Evolutionary conservation across 2,329 filamentous ascomycete species (phyloP).

Genomic region (Scytalidium sp.): DNA sequence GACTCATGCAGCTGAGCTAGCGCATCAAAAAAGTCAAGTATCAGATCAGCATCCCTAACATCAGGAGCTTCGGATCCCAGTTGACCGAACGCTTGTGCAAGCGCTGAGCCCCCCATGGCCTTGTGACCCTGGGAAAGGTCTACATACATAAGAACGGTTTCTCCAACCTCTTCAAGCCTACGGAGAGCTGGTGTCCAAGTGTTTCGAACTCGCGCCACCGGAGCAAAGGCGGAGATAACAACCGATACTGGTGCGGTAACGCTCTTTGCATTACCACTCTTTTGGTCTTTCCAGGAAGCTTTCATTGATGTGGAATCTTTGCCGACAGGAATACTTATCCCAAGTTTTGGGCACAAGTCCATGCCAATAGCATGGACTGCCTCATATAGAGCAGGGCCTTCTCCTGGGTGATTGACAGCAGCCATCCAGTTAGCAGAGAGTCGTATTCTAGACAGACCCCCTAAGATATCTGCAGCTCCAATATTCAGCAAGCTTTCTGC

Average conservation of each 20-base stretch:
- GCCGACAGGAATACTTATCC: conserved; percentile 90
- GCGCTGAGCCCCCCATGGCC: conserved; percentile 83
- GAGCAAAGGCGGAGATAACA: conserved; percentile 85
- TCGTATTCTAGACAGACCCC: conserved; percentile 72
- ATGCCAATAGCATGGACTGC: conserved; percentile 91
- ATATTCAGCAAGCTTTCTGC: conserved; percentile 92
- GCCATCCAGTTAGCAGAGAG: conserved; percentile 99
- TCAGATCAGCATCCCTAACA: conserved; percentile 74
- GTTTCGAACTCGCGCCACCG: conserved; percentile 75
- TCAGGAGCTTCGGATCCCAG: conserved; percentile 84
- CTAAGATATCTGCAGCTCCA: conserved; percentile 67
- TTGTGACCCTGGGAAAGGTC: conserved; percentile 80
- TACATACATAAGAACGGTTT: conserved; percentile 85
- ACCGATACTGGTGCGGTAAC: conserved; percentile 91
- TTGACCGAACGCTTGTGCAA: conserved; percentile 86
- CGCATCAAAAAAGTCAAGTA: conserved; percentile 91
- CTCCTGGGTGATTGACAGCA: conserved; percentile 87
- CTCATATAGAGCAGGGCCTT: conserved; percentile 89
- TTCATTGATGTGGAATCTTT: conserved; percentile 99
- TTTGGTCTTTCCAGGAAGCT: conserved; percentile 82
- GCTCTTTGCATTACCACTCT: conserved; percentile 67
- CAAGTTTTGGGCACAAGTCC: conserved; percentile 86
- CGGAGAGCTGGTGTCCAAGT: conserved; percentile 94
- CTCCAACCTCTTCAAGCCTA: conserved; percentile 80
- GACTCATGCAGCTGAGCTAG: conserved; percentile 64